A percentile compares a stretch with the other conserved stretches of the same genome.
These are phyloP conservation scores for Colletotrichum destructivum DNA, from an alignment of 2,329 filamentous ascomycete genomes.

Conservation along the genomic window DNA sequence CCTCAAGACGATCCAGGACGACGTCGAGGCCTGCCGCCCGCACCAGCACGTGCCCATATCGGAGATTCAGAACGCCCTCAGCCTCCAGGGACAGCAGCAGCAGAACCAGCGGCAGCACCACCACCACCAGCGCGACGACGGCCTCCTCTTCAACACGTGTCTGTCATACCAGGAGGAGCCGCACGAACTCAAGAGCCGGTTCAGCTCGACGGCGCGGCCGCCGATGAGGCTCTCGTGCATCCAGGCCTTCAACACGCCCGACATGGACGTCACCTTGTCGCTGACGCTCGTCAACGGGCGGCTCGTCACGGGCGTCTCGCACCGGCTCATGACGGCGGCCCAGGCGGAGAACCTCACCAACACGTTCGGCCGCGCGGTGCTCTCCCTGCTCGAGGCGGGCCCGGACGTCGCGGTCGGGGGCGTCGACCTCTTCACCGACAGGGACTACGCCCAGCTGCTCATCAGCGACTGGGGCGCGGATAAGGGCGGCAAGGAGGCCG, in stretches of 20 bases:
- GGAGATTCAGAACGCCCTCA: slow-evolving; percentile 63
- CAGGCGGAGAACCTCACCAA: slow-evolving; percentile 65
- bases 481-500: slow-evolving; percentile 53
- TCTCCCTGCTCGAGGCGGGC: slow-evolving; percentile 57
- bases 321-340: slow-evolving; percentile 58
- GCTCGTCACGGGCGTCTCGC: slow-evolving; percentile 61
- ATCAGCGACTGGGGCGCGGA: slow-evolving; percentile 65
- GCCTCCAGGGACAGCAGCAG: slow-evolving; percentile 51
- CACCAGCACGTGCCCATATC: slow-evolving; percentile 63
- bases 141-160: slow-evolving; percentile 67
- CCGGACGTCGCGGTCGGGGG: slow-evolving; percentile 60
- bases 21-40: slow-evolving; percentile 49
- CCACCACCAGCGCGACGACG: slow-evolving; percentile 41
- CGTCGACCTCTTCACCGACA: slow-evolving; percentile 68
- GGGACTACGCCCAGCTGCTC: slow-evolving; percentile 68
- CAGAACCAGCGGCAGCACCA: no score
- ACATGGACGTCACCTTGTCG: slow-evolving; percentile 64
- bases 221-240: slow-evolving; percentile 53
- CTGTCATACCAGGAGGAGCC: slow-evolving; percentile 63
- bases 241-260: slow-evolving; percentile 59
- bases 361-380: slow-evolving; percentile 68
- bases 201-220: slow-evolving; percentile 47
- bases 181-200: slow-evolving; percentile 53
- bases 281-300: slow-evolving; percentile 58
- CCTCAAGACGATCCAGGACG: slow-evolving; percentile 53